phyloP scores from a whole-genome alignment of 2,329 filamentous ascomycete species.

The Byssoonygena ceratinophila region DNA sequence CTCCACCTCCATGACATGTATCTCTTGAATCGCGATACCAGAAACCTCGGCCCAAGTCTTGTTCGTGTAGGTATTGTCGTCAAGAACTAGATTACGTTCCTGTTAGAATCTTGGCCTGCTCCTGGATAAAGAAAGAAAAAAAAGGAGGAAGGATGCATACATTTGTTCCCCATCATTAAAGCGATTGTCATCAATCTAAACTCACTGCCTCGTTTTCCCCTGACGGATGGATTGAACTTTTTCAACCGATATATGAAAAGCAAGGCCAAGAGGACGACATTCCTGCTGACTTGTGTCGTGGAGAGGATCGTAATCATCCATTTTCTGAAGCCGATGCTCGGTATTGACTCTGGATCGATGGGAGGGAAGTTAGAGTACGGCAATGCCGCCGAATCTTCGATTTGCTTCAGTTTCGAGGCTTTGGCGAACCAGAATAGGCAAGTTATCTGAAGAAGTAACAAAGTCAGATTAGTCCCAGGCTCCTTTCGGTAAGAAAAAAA shows the following conservation, averaged over 20 bases:
- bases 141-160: conserved; percentile 36
- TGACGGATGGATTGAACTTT: conserved; percentile 75
- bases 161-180: conserved; percentile 97
- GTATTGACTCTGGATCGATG: conserved; percentile 61
- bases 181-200: conserved; percentile 87
- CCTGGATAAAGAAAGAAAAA: not conserved
- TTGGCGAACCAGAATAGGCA: conserved; percentile 98
- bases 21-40: conserved; percentile 82
- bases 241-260: conserved; percentile 91
- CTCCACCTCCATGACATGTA: conserved; percentile 99
- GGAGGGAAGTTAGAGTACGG: conserved; percentile 38
- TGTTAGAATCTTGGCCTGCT: not conserved
- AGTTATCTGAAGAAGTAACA: conserved; percentile 55
- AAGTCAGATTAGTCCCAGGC: not conserved
- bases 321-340: conserved; percentile 72
- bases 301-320: conserved; percentile 87
- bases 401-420: conserved; percentile 63
- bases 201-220: conserved; percentile 86
- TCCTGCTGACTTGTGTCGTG: conserved; percentile 92
- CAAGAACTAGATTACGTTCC: conserved; percentile 53
- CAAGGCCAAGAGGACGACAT: conserved; percentile 80
- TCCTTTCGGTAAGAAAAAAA: not conserved
- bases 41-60: conserved; percentile 99
- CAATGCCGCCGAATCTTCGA: conserved; percentile 49
- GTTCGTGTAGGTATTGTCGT: conserved; percentile 98